Evolutionary conservation across 2,329 filamentous ascomycete genomes (phyloP), one percentile per base, ranked within the genome.

Genomic region (Hymenoscyphus scutula): DNA sequence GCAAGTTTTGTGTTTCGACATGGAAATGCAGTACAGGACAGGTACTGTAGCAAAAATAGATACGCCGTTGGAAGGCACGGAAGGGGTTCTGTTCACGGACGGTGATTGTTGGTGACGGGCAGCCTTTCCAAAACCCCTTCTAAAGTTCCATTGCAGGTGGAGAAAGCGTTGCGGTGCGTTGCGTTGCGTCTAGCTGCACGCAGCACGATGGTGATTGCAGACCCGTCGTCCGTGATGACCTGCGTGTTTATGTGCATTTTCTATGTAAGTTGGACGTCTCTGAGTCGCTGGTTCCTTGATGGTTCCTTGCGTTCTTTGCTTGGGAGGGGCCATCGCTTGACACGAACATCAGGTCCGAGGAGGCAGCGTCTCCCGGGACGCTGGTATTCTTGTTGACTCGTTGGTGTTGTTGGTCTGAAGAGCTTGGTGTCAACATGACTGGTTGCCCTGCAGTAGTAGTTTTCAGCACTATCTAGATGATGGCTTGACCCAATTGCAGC

Each of bases 321-420:
- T 6, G 8, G n/a, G n/a, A 23, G 15, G 3, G 23, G 41, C 41
- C 41, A 48, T 23, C 41, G 41, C 41, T 10, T 48, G 19, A 48
- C 41, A 48, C 41, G 19, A 48, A 48, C 41, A 19, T 23, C 41
- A n/a, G n/a, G n/a, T n/a, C n/a, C n/a, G n/a, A 23, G 19, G 41
- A 25, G 38, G 41, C 41, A 23, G 41, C 23, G 41, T 11, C 19
- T 48, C 41, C 41, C 41, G 41, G 23, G 19, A 17, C 41, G 41
- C n/a, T 23, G 41, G 41, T 48, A 48, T 48, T 25, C 41, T 48
- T 7, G n/a, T 48, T 48, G 41, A 48, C 41, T 48, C 41, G 41
- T 48, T 48, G 41, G 41, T 48, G 41, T 48, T 48, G 41, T 48
- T 48, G 41, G 41, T 48, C 19, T 48, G 41, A 48, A 48, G 41